phyloP scores from a whole-genome alignment of 257 asterid genomes.

The Petunia axillaris region DNA sequence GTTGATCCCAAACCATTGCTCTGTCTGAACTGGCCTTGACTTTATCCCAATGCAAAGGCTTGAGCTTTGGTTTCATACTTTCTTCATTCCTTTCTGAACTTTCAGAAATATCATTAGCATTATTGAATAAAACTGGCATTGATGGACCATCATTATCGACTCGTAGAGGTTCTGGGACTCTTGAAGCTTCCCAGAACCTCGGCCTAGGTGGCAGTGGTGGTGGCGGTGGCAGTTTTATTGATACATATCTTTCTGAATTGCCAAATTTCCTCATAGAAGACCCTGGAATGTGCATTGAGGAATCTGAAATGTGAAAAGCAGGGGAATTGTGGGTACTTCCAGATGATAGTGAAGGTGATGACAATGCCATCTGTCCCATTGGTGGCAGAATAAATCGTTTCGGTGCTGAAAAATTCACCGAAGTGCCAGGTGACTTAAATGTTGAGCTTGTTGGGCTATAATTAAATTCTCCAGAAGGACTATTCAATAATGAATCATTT shows the following conservation, averaged over 20 bases:
- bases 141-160: slow-evolving; percentile 50
- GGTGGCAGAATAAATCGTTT: slow-evolving; percentile 61
- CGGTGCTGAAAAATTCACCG: slow-evolving; percentile 60
- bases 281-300: slow-evolving; percentile 36
- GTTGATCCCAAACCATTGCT: slow-evolving; percentile 85
- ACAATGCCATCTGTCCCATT: slow-evolving; percentile 45
- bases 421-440: slow-evolving; percentile 68
- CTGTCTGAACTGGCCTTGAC: slow-evolving; percentile 74
- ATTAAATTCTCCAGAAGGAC: slow-evolving; percentile 58
- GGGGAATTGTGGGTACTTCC: slow-evolving; percentile 59
- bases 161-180: slow-evolving; percentile 44
- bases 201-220: slow-evolving; percentile 59
- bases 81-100: slow-evolving; percentile 43
- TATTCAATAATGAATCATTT: slow-evolving; percentile 50
- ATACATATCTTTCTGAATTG: slow-evolving; percentile 25
- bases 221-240: slow-evolving; percentile 38
- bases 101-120: slow-evolving; percentile 19
- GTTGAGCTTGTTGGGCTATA: slow-evolving; percentile 63
- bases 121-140: slow-evolving; percentile 40
- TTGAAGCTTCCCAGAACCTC: slow-evolving; percentile 41
- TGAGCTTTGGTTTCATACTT: slow-evolving; percentile 60
- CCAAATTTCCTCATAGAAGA: slow-evolving; percentile 32
- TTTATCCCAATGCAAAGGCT: slow-evolving; percentile 93
- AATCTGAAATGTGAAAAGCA: slow-evolving; percentile 52
- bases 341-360: slow-evolving; percentile 61